Conservation (phyloP, 2,329 filamentous ascomycete genomes). For the Aspergillus fructus region DNA sequence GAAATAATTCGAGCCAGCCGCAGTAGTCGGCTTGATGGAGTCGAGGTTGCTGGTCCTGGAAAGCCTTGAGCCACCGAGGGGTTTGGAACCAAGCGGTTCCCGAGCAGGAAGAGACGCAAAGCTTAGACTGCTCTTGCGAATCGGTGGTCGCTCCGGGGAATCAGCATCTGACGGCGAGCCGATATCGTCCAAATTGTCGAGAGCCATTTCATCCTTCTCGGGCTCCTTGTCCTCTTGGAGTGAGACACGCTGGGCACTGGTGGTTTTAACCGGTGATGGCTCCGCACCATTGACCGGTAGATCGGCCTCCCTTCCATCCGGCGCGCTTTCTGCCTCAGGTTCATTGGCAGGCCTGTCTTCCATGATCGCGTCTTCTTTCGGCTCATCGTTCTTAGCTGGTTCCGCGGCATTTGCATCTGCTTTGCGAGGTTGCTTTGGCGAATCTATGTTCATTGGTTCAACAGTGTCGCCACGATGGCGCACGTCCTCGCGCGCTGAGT, state of each 20-base stretch:
- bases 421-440: constrained; percentile 21
- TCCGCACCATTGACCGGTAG: constrained; percentile 12
- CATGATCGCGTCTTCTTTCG: not conserved
- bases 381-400: constrained; percentile 8
- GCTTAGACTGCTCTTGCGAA: constrained; percentile 91
- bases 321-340: not conserved
- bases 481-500: constrained; percentile 45
- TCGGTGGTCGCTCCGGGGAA: constrained; percentile 59
- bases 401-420: constrained; percentile 17
- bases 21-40: constrained; percentile 44
- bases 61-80: constrained; percentile 66
- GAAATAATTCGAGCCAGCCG: constrained; percentile 69
- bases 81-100: constrained; percentile 85
- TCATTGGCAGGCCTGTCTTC: not conserved
- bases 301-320: constrained; percentile 12
- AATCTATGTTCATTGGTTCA: constrained; percentile 37
- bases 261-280: constrained; percentile 19
- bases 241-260: constrained; percentile 9
- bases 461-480: constrained; percentile 35
- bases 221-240: constrained; percentile 22
- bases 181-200: constrained; percentile 46
- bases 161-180: constrained; percentile 49
- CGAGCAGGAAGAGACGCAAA: constrained; percentile 91
- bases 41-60: constrained; percentile 80
- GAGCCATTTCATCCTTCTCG: constrained; percentile 30